phyloP scores from a whole-genome alignment of 169 alveolate genomes.

The Theileria orientalis region DNA sequence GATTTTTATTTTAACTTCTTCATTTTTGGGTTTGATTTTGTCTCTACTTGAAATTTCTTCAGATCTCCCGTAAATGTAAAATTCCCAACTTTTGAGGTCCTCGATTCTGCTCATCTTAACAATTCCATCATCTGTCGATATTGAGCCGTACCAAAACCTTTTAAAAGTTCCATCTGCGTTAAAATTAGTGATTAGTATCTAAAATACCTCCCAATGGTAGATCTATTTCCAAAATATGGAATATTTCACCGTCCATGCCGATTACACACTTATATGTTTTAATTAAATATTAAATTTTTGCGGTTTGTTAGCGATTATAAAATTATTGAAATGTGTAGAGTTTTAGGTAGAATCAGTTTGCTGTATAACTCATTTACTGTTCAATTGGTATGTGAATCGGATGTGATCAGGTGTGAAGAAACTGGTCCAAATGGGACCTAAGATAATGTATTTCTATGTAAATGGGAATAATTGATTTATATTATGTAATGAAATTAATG shows the following conservation, averaged over 20 bases:
- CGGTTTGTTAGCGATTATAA: too few relatives aligned
- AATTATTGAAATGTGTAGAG: too few relatives aligned
- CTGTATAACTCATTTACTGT: too few relatives aligned
- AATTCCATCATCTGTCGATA: background rate
- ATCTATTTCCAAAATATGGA: slow-evolving; percentile 16
- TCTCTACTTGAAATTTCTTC: background rate
- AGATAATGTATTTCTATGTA: too few relatives aligned
- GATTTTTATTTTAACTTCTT: background rate
- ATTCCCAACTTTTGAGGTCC: slow-evolving; percentile 1
- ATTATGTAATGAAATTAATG: too few relatives aligned
- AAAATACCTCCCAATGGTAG: background rate
- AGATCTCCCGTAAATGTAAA: background rate
- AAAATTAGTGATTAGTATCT: background rate
- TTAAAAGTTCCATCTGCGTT: background rate
- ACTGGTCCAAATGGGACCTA: too few relatives aligned
- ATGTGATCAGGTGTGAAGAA: too few relatives aligned
- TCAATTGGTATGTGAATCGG: too few relatives aligned
- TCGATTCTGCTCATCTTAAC: background rate
- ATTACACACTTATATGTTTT: too few relatives aligned
- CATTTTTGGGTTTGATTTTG: background rate
- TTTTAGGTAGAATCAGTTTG: too few relatives aligned
- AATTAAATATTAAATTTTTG: too few relatives aligned
- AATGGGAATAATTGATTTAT: too few relatives aligned
- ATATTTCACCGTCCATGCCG: background rate
- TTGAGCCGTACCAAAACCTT: slow-evolving; percentile 7